phyloP scores from a whole-genome alignment of 768 basidiomycete genomes.

The Lentinus brumalis region DNA sequence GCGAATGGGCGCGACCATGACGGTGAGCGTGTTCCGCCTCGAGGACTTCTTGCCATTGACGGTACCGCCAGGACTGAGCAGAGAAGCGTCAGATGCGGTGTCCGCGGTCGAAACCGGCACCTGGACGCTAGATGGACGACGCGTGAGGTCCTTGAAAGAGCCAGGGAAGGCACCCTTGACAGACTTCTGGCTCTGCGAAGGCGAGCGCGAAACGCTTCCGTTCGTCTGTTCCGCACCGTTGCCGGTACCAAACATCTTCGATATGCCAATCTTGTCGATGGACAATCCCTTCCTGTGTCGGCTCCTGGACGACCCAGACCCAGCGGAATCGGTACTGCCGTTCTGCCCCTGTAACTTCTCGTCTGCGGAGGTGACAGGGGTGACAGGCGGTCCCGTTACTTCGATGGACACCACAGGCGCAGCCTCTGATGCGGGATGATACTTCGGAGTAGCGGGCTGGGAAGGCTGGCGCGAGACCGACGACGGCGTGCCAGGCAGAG shows the following conservation, averaged over 20 bases:
- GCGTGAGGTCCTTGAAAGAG: slow-evolving; percentile 20
- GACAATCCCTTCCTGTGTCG: slow-evolving; percentile 72
- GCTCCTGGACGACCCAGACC: slow-evolving; percentile 37
- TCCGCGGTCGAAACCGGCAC: slow-evolving; percentile 27
- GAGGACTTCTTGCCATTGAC: slow-evolving; percentile 50
- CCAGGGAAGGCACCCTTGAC: slow-evolving; percentile 28
- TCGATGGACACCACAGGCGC: slow-evolving; percentile 35
- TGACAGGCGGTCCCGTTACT: slow-evolving; percentile 33
- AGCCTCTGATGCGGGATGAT: slow-evolving; percentile 13
- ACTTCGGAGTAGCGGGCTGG: slow-evolving; percentile 9
- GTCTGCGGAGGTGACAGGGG: slow-evolving; percentile 23
- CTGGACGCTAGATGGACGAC: slow-evolving; percentile 36
- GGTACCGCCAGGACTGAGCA: slow-evolving; percentile 40
- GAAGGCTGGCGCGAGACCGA: slow-evolving; percentile 14
- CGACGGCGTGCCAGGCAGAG: slow-evolving; percentile 33
- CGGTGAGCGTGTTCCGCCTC: slow-evolving; percentile 80
- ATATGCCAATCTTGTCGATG: slow-evolving; percentile 77
- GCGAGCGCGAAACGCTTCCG: slow-evolving; percentile 41
- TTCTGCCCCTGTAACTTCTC: slow-evolving; percentile 19
- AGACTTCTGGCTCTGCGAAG: slow-evolving; percentile 41
- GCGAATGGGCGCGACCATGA: slow-evolving; percentile 81
- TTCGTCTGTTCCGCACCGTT: slow-evolving; percentile 35
- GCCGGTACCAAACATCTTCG: slow-evolving; percentile 65
- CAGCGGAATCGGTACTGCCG: slow-evolving; percentile 24
- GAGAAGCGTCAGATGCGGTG: slow-evolving; percentile 27